phyloP scores from a whole-genome alignment of 73 alveolate genomes.

The Paramecium primaurelia region DNA sequence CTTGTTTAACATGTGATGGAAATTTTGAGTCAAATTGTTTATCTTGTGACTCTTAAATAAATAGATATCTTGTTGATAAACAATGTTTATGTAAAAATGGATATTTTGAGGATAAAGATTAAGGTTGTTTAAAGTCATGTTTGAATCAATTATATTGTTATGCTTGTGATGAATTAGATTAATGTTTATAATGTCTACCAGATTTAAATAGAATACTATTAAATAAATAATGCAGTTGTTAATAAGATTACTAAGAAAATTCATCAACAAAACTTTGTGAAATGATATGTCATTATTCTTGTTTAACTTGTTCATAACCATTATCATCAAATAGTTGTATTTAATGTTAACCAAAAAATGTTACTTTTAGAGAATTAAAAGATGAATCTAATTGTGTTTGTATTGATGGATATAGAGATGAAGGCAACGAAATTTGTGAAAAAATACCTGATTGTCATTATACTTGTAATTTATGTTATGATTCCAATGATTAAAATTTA shows the following conservation, averaged over 20 bases:
- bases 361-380: not conserved
- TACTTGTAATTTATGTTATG: not conserved
- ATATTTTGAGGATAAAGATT: not conserved
- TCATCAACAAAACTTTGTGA: not conserved
- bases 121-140: not conserved
- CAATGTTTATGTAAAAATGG: not conserved
- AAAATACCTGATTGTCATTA: not conserved
- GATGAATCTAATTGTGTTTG: not conserved
- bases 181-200: not conserved
- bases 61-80: not conserved
- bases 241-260: not conserved
- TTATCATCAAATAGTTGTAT: not conserved
- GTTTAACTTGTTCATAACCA: not conserved
- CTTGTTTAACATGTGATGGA: slow-evolving; percentile 45
- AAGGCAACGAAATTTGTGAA: not conserved
- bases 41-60: not conserved
- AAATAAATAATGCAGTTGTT: not conserved
- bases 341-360: not conserved
- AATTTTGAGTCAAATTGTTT: not conserved
- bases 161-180: not conserved
- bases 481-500: not conserved
- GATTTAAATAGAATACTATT: not conserved
- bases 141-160: not conserved
- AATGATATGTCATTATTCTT: not conserved
- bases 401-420: not conserved